Evolutionary conservation across 2,329 filamentous ascomycete genomes (phyloP), one percentile per base, ranked within the genome.

Genomic region (Venturia carpophila): DNA sequence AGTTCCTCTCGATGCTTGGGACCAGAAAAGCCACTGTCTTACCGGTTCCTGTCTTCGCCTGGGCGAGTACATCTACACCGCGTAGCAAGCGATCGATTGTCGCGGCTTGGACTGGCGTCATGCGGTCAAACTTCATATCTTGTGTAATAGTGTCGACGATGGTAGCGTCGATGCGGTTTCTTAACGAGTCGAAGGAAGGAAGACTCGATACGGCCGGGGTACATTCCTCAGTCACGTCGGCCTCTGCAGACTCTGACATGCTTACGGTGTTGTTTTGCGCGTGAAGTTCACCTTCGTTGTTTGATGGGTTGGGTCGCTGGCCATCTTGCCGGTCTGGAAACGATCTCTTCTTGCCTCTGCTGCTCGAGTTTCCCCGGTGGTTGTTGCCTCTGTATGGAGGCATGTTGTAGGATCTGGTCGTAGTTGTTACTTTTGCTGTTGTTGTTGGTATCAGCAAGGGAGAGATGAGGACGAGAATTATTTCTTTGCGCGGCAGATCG

Each of bases 31-130:
- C 79, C 21, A 80, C 72, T 7, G 79, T 82, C 69, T 82, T 82
- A 64, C 79, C 79, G 1, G 79, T 81, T 7, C 79, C 79, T 0
- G 79, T 82, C 69, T 79, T 80, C 47, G 79, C 79, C 68, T 83
- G 81, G 39, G 83, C 83, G 17, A 58, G 52, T 27, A 58, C 52
- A 6, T 58, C 52, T 21, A 58, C 52, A 58, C 52, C 52, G 1
- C 27, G 52, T 21, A 58, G 52, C 52, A 58, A 58, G 27, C 52
- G 52, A 58, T 58, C 27, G 15, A 58, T 58, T 11, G 52, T 58
- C 27, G 52, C 52, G 11, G 52, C 52, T 58, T 58, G 52, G 30
- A 58, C 52, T 37, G 52, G 52, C 30, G 52, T 58, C 52, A 58
- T 58, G 19, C 19, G 30, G 30, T 58, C 52, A 58, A 58, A 58